Conservation (phyloP, 345 rosid genomes). For the Eucalyptus sp. region DNA sequence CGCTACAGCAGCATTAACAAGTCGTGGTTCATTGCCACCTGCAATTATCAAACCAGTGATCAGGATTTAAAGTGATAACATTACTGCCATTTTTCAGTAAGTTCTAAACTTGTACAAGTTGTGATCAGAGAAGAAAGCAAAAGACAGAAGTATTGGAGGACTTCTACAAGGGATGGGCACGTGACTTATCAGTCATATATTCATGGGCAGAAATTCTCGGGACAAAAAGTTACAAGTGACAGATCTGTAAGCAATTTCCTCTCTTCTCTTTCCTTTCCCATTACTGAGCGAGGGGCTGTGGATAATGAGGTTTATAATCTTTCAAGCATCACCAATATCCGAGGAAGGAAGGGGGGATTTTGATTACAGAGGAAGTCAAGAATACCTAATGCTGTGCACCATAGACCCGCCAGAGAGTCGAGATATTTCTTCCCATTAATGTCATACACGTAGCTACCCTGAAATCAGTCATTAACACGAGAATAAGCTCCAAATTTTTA, state of each 20-base stretch:
- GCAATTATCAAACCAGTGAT: constrained; percentile 3
- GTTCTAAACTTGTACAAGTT: not conserved
- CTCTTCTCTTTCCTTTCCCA: not conserved
- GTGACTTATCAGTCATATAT: not conserved
- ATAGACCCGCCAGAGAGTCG: constrained; percentile 94
- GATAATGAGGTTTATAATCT: not conserved
- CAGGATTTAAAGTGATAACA: not conserved
- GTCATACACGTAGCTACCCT: constrained; percentile 91
- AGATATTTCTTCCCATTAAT: constrained; percentile 73
- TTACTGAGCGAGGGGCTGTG: not conserved
- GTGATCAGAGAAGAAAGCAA: not conserved
- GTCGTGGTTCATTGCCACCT: constrained; percentile 91
- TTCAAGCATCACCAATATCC: not conserved
- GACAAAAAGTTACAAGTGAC: not conserved
- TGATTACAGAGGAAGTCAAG: not conserved
- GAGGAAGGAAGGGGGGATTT: not conserved
- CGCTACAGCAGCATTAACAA: constrained; percentile 68
- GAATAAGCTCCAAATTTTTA: not conserved
- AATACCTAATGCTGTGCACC: constrained; percentile 94
- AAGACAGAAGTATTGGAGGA: not conserved
- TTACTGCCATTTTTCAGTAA: not conserved
- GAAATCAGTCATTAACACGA: not conserved
- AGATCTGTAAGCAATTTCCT: not conserved
- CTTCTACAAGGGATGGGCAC: not conserved
- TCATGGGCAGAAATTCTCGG: not conserved